A percentile compares a stretch with the other conserved stretches of the same genome.
Evolutionary conservation across 1,139 yeast genomes (phyloP).

Genomic region (Candida tropicalis): DNA sequence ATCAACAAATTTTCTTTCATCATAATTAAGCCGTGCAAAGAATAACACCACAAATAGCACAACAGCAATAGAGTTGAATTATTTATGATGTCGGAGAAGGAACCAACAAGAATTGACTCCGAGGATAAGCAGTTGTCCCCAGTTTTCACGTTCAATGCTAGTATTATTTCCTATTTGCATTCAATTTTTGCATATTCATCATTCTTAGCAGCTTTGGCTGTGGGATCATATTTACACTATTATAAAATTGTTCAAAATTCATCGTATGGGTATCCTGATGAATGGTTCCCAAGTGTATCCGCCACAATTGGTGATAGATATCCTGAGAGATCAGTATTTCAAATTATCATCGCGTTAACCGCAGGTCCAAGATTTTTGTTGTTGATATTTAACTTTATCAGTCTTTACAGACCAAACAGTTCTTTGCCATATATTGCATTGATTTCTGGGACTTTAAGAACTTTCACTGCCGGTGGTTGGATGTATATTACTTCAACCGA

Average conservation of each 20-base stretch:
- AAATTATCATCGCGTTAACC: slow-evolving; percentile 76
- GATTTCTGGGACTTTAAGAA: slow-evolving; percentile 71
- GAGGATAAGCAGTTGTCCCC: slow-evolving; percentile 7
- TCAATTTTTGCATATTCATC: slow-evolving; percentile 71
- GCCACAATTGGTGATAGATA: slow-evolving; percentile 97
- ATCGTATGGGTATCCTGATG: slow-evolving; percentile 89
- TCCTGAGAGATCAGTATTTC: slow-evolving; percentile 93
- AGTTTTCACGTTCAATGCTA: slow-evolving; percentile 52
- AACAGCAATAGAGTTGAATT: no score
- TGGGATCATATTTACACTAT: slow-evolving; percentile 77
- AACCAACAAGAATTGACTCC: slow-evolving; percentile 3
- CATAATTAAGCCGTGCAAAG: no score
- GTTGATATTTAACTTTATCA: slow-evolving; percentile 59
- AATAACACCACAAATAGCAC: no score
- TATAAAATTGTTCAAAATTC: slow-evolving; percentile 87
- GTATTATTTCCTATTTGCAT: slow-evolving; percentile 69
- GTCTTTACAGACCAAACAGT: slow-evolving; percentile 40
- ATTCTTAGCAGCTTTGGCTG: slow-evolving; percentile 69
- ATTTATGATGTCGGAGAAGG: slow-evolving; percentile 10
- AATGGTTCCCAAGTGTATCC: slow-evolving; percentile 97
- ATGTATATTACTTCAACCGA: slow-evolving; percentile 96
- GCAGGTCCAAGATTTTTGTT: slow-evolving; percentile 86
- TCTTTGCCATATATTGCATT: slow-evolving; percentile 45
- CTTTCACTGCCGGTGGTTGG: slow-evolving; percentile 98
- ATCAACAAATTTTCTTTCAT: no score